These are phyloP conservation scores for Sequoiadendron giganteum DNA, from an alignment of 75 land plant genomes.

Conservation along the genomic window DNA sequence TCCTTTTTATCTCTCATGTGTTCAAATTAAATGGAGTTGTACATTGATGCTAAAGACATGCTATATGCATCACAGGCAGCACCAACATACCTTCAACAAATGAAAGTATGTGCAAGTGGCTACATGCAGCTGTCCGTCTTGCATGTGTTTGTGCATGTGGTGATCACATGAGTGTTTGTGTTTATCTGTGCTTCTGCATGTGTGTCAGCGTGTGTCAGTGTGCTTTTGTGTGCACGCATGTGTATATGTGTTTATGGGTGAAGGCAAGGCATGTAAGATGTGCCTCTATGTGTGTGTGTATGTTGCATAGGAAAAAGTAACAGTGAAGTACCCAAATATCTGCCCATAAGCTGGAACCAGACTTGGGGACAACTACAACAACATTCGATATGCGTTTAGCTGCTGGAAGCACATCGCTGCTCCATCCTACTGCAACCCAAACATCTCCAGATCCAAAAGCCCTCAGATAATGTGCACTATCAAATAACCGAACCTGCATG, in stretches of 20 bases:
- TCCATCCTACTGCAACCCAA: conserved; percentile 99
- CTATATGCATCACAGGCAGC: not conserved
- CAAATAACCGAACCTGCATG: conserved; percentile 87
- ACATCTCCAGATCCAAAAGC: conserved; percentile 86
- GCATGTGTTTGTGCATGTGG: not conserved
- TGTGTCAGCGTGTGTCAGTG: not conserved
- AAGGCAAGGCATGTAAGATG: not conserved
- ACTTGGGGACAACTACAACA: conserved; percentile 81
- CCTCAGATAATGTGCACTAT: conserved; percentile 76
- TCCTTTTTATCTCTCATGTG: not conserved
- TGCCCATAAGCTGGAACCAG: conserved; percentile 95
- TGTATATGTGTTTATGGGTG: not conserved
- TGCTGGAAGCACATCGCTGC: conserved; percentile 83
- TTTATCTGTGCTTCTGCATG: not conserved
- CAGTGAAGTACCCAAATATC: conserved; percentile 76
- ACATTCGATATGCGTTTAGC: conserved; percentile 84
- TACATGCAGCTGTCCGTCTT: not conserved
- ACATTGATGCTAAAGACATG: not conserved
- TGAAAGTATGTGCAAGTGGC: not conserved
- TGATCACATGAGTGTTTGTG: not conserved
- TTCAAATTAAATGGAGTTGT: not conserved
- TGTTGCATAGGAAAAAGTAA: conserved; percentile 8
- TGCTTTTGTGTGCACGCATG: not conserved
- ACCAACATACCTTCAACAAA: not conserved
- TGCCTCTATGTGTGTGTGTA: not conserved